Percentiles rank a stretch among this genome's conserved stretches.
Evolutionary conservation across 441 rosid species (phyloP).

Genomic region (Croton setiger): DNA sequence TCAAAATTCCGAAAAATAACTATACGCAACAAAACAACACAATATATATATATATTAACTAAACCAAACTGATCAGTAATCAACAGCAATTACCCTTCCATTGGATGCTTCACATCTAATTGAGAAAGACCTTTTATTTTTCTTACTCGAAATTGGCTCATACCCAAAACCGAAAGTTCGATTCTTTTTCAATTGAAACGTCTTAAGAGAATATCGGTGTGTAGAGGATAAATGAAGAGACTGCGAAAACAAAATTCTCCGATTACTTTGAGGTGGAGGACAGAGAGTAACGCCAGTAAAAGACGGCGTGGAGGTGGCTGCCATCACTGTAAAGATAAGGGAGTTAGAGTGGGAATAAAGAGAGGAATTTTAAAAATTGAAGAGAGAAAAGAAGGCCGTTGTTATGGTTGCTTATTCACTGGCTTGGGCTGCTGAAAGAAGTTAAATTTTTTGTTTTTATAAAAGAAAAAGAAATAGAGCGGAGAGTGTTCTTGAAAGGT

Average conservation of each 20-base stretch:
- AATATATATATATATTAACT: no score
- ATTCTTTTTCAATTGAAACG: constrained; percentile 31
- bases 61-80: background rate
- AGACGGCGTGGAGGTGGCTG: constrained; percentile 40
- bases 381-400: constrained; percentile 1
- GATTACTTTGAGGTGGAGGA: constrained; percentile 21
- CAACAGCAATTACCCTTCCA: constrained; percentile 51
- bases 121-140: constrained; percentile 34
- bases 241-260: constrained; percentile 28
- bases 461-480: no score
- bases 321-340: constrained; percentile 29
- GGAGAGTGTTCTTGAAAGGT: constrained; percentile 45
- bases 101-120: constrained; percentile 65
- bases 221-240: constrained; percentile 41
- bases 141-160: constrained; percentile 21
- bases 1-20: background rate
- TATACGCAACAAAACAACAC: constrained; percentile 7
- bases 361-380: constrained; percentile 8
- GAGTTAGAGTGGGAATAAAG: constrained; percentile 12
- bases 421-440: no score
- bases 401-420: no score
- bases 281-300: constrained; percentile 37
- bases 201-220: constrained; percentile 31
- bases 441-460: background rate
- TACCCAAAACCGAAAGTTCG: constrained; percentile 19